Conservation (phyloP, 2,329 filamentous ascomycete species). For the Apiospora hydei region DNA sequence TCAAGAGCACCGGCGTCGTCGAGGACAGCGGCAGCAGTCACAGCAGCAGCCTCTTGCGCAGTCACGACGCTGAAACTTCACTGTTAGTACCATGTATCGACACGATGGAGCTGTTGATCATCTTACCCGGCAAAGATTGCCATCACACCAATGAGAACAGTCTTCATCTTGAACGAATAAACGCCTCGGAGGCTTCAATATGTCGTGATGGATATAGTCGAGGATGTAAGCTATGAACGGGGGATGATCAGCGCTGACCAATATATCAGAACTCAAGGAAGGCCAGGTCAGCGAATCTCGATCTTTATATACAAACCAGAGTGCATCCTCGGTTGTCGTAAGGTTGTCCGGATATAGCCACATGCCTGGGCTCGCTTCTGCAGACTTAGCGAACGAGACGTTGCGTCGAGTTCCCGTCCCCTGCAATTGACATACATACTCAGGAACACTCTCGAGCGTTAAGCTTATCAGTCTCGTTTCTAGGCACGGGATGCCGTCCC, state of each 20-base stretch:
- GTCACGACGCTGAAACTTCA: not conserved
- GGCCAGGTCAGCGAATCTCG: not conserved
- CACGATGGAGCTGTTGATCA: not conserved
- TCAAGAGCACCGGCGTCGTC: not conserved
- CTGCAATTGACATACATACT: not conserved
- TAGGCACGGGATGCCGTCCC: conserved; percentile 9
- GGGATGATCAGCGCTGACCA: not conserved
- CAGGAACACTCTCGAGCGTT: not conserved
- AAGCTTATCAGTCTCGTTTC: not conserved
- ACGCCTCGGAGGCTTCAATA: not conserved
- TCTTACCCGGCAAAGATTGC: conserved; percentile 4
- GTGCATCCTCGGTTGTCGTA: not conserved
- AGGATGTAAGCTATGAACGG: not conserved
- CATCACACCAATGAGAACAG: not conserved
- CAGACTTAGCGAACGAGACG: conserved; percentile 11
- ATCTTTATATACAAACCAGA: conserved; percentile 1
- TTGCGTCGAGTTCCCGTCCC: conserved; percentile 5
- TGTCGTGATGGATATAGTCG: not conserved
- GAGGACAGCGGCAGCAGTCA: not conserved
- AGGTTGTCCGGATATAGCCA: not conserved
- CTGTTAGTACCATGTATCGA: not conserved
- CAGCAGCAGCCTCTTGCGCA: conserved; percentile 11
- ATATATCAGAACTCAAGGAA: not conserved
- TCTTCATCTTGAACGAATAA: conserved; percentile 11
- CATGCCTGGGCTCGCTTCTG: not conserved